Percentiles rank a stretch among this genome's conserved stretches.
Conservation (phyloP, 768 basidiomycete species). For the Leccinum variicolor region DNA sequence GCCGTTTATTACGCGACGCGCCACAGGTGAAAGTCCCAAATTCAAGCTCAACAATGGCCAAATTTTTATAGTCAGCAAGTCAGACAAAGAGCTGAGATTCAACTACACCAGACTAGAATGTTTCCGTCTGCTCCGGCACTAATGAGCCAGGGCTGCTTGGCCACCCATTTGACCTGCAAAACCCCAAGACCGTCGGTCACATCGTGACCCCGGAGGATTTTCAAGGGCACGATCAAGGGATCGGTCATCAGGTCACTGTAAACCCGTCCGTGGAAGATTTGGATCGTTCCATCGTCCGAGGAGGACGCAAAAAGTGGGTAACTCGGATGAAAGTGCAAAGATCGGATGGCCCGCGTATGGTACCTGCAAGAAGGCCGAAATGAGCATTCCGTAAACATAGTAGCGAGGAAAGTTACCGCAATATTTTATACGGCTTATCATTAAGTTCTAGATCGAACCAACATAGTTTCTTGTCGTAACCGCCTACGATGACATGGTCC, state of each 20-base stretch:
- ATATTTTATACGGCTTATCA: slow-evolving; percentile 94
- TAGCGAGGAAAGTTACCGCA: slow-evolving; percentile 53
- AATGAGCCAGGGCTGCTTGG: slow-evolving; percentile 87
- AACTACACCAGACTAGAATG: slow-evolving; percentile 86
- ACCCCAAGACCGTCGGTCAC: slow-evolving; percentile 87
- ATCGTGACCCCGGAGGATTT: slow-evolving; percentile 91
- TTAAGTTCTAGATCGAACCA: slow-evolving; percentile 99
- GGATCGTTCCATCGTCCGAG: slow-evolving; percentile 95
- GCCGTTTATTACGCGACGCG: slow-evolving; percentile 18
- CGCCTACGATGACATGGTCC: slow-evolving; percentile 95
- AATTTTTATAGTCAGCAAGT: slow-evolving; percentile 23
- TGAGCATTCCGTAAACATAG: slow-evolving; percentile 8
- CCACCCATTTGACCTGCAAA: slow-evolving; percentile 86
- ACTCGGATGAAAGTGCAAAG: slow-evolving; percentile 88
- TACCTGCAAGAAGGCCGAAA: slow-evolving; percentile 51
- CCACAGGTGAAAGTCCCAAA: slow-evolving; percentile 10
- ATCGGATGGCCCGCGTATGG: slow-evolving; percentile 90
- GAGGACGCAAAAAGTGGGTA: slow-evolving; percentile 96
- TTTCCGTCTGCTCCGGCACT: slow-evolving; percentile 92
- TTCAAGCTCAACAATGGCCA: slow-evolving; percentile 23
- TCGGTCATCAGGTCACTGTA: slow-evolving; percentile 96
- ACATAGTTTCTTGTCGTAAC: slow-evolving; percentile 95
- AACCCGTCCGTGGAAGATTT: slow-evolving; percentile 94
- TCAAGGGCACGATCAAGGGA: slow-evolving; percentile 95
- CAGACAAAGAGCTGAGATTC: slow-evolving; percentile 30